Evolutionary conservation across 177 flowering plant species (phyloP), one percentile per base, ranked within the genome.

Genomic region (Vitis hybrid): DNA sequence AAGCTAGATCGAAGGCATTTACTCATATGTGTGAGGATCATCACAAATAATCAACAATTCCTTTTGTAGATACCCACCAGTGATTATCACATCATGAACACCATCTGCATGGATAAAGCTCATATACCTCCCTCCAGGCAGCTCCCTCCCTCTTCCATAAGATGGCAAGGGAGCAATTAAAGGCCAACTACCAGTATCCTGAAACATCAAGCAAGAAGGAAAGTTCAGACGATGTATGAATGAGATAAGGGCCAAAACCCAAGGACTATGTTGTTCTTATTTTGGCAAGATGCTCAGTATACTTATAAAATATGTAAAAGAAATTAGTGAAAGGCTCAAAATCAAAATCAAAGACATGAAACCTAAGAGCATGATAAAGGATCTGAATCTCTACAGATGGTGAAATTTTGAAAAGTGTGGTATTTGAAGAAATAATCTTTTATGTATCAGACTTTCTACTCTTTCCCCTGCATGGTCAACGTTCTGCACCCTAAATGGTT

Each of bases 121-220:
- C 80, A 82, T 79, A 67, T 92, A 92, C 81, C 98, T 87, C 70
- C 86, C 86, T 18, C 98, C 97, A 30, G 93, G 97, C 62, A 73
- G 93, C 72, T 94, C 98, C 76, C 97, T 84, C 15, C 98, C 97
- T 76, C 97, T 84, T 56, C 98, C 97, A 82, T 92, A 94, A 66
- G 98, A 94, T 69, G 97, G 93, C 83, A 94, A 78, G 2, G 98
- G 98, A 52, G 83, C 90, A 83, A 91, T 76, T 67, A 94, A 75
- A 58, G 93, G 93, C 98, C 98, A 94, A 52, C 68, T 82, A 51
- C 15, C 7, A 11, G 90, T 80, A 65, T 93, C 89, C 98, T 93
- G 80, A 67, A 80, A 58, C 61, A 80, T 65, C 52, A 79, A 77
- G 14, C 68, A 74, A 52, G 11, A 48, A 55, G 64, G 17, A 46